Conservation (phyloP, 345 rosid genomes). For the Fremontodendron californicum region DNA sequence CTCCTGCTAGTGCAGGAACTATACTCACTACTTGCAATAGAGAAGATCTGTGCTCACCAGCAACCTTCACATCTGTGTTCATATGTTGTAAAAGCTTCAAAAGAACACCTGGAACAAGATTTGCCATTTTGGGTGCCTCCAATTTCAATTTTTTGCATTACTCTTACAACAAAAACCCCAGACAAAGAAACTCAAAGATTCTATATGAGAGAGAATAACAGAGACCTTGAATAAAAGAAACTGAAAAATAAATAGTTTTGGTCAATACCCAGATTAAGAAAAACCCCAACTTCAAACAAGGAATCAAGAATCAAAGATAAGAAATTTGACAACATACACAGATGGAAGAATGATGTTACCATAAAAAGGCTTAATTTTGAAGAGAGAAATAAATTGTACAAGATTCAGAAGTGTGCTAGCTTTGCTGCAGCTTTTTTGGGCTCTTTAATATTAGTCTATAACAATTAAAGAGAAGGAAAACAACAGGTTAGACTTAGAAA, state of each 20-base stretch:
- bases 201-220: neutral
- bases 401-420: slow-evolving; percentile 18
- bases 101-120: slow-evolving; percentile 90
- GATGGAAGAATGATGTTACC: slow-evolving; percentile 1
- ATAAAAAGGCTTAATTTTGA: neutral
- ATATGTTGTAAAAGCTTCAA: slow-evolving; percentile 94
- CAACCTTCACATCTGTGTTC: slow-evolving; percentile 94
- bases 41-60: slow-evolving; percentile 92
- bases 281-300: neutral
- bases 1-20: slow-evolving; percentile 94
- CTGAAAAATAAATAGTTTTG: slow-evolving; percentile 14
- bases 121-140: slow-evolving; percentile 60
- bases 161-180: slow-evolving; percentile 21
- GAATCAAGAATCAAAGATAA: slow-evolving; percentile 5
- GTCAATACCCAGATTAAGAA: slow-evolving; percentile 12
- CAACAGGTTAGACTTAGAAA: slow-evolving; percentile 13
- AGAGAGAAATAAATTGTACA: neutral
- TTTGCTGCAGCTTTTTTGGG: slow-evolving; percentile 6
- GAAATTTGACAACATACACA: neutral
- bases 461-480: neutral
- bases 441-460: slow-evolving; percentile 13
- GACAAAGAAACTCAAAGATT: slow-evolving; percentile 12
- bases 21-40: slow-evolving; percentile 88
- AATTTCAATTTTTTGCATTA: slow-evolving; percentile 57
- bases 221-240: slow-evolving; percentile 4